Percentiles rank a stretch among this genome's conserved stretches.
Evolutionary conservation across 2,329 filamentous ascomycete species (phyloP).

Genomic region (Hymenoscyphus fructigenus): DNA sequence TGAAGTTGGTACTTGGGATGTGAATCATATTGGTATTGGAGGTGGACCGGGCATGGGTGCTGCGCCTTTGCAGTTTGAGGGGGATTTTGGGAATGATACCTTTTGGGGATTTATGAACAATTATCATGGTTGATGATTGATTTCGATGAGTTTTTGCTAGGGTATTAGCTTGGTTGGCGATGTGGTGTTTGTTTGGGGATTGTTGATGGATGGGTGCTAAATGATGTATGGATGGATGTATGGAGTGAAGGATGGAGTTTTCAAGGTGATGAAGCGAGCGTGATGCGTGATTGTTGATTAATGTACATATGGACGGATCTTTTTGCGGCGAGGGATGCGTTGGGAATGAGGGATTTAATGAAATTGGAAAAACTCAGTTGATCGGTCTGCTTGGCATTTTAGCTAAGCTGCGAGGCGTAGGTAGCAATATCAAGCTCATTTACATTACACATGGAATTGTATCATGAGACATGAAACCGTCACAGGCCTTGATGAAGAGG

Average conservation of each 20-base stretch:
- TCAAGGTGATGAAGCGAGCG: background rate
- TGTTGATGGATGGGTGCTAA: background rate
- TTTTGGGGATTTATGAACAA: constrained; percentile 58
- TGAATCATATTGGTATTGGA: constrained; percentile 4
- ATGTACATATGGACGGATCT: background rate
- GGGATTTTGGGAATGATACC: constrained; percentile 54
- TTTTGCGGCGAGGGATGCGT: background rate
- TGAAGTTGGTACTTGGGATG: constrained; percentile 13
- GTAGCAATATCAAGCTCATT: background rate
- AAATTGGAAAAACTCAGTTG: background rate
- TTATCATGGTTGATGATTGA: constrained; percentile 25
- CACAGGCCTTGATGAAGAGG: no score
- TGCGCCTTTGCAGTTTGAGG: constrained; percentile 51
- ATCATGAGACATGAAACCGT: no score
- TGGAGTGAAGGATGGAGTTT: background rate
- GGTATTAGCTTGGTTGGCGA: background rate
- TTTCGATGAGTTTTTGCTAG: background rate
- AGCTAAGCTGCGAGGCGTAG: background rate
- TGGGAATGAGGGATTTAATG: background rate
- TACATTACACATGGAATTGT: no score
- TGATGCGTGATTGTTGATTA: background rate
- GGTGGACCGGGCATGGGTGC: constrained; percentile 7
- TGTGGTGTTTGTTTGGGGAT: background rate
- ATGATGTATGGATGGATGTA: no score
- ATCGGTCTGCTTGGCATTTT: background rate